Conservation (phyloP, 495 filamentous ascomycete genomes). For the Penicillium longicatenatum region DNA sequence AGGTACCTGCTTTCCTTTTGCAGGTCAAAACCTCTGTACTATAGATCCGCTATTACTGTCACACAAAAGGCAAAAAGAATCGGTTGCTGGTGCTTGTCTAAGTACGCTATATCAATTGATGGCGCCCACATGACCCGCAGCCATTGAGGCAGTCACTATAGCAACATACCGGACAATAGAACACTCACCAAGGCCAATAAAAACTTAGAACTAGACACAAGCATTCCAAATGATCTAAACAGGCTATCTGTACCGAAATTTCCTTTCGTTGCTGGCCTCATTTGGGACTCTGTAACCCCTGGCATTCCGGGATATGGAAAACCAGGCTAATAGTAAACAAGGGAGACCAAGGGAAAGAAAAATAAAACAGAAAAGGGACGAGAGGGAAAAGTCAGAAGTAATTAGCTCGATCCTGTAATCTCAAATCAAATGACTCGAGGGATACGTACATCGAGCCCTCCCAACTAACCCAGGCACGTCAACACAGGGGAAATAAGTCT, state of each 20-base stretch:
- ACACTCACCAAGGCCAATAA: not conserved
- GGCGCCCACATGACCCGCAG: no score
- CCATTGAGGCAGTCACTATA: not conserved
- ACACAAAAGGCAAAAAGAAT: no score
- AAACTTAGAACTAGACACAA: not conserved
- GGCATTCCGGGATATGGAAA: slow-evolving; percentile 12
- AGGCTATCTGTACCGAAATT: not conserved
- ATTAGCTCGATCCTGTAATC: slow-evolving; percentile 1
- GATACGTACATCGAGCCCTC: not conserved
- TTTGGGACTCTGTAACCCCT: slow-evolving; percentile 14
- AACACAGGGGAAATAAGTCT: slow-evolving; percentile 4
- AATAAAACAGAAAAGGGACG: not conserved
- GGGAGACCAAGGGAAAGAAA: not conserved
- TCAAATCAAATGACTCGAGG: slow-evolving; percentile 1
- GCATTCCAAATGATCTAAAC: slow-evolving; percentile 3
- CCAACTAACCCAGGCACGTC: not conserved
- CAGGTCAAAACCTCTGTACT: no score
- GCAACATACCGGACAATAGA: slow-evolving; percentile 9
- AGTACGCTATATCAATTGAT: not conserved
- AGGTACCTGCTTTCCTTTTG: no score
- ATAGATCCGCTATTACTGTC: no score
- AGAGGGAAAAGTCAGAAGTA: not conserved
- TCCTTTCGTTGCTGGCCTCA: not conserved
- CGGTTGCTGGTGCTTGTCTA: not conserved
- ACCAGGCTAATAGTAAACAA: not conserved